phyloP scores from a whole-genome alignment of 202 grass and related monocot species.

The Carex sylvatica region DNA sequence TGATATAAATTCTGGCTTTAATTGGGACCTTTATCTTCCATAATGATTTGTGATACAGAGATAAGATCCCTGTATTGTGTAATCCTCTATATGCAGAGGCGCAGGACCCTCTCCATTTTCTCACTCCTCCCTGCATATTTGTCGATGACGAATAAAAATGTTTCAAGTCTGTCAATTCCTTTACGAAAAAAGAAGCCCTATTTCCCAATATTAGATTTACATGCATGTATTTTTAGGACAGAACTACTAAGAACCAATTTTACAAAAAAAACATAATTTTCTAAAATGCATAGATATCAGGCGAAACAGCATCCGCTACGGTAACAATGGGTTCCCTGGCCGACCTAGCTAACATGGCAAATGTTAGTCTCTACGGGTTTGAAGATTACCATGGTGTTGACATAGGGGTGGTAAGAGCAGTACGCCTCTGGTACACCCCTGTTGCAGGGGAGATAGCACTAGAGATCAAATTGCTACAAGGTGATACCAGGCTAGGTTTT shows the following conservation, averaged over 20 bases:
- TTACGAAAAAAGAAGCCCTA: too few species aligned
- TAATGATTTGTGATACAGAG: too few species aligned
- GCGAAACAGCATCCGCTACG: conserved; percentile 68
- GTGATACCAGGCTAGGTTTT: conserved; percentile 76
- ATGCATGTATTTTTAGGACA: not conserved
- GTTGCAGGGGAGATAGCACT: conserved; percentile 51
- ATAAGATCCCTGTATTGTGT: too few species aligned
- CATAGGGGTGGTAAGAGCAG: conserved; percentile 73
- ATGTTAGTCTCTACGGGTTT: conserved; percentile 82
- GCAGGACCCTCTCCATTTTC: too few species aligned
- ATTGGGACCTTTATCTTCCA: too few species aligned
- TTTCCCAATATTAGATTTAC: not conserved
- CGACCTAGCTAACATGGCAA: conserved; percentile 73
- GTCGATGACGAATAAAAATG: too few species aligned
- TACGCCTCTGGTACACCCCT: conserved; percentile 78
- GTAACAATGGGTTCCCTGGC: conserved; percentile 66
- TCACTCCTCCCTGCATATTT: too few species aligned
- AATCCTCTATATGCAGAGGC: too few species aligned
- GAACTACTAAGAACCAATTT: not conserved
- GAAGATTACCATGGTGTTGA: conserved; percentile 95
- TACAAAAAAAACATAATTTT: not conserved
- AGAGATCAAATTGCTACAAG: conserved; percentile 53
- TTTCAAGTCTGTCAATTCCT: too few species aligned
- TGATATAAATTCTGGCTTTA: too few species aligned
- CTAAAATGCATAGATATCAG: conserved; percentile 48